Evolutionary conservation across 257 asterid species (phyloP).

Genomic region (Przewalskia tangutica): DNA sequence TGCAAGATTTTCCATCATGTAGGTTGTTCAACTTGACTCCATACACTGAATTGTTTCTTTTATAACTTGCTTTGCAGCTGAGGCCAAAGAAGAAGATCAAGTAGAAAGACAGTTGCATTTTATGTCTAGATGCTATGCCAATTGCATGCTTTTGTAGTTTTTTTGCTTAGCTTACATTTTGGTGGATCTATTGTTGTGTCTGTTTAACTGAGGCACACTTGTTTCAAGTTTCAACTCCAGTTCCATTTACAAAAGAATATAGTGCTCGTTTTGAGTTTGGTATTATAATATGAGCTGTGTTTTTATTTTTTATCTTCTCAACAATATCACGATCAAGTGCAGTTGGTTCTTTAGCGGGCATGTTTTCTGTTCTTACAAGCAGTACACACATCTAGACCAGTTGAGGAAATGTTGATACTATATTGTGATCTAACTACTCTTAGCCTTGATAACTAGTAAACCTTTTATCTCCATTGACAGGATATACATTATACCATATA

Average conservation of each 20-base stretch:
- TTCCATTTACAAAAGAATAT: neutral
- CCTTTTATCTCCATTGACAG: neutral
- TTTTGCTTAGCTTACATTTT: neutral
- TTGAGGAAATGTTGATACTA: neutral
- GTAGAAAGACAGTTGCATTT: neutral
- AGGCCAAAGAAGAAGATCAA: conserved; percentile 18
- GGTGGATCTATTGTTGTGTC: neutral
- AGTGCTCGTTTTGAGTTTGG: neutral
- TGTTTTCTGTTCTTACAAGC: neutral
- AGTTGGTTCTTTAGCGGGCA: neutral
- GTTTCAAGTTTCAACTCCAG: neutral
- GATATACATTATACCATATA: neutral
- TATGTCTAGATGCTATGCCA: neutral
- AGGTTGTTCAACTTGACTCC: neutral
- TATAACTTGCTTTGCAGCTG: conserved; percentile 6
- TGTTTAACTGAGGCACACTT: neutral
- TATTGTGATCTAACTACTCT: neutral
- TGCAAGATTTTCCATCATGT: neutral
- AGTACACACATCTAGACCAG: neutral
- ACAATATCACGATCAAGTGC: neutral
- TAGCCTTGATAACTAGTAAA: neutral
- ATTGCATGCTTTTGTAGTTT: neutral
- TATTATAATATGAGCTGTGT: neutral
- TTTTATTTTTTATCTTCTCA: neutral
- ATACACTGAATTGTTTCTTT: neutral